A percentile compares a stretch with the other conserved stretches of the same genome.
Evolutionary conservation across 148 eudicot species (phyloP).

Genomic region (Agrostemma githago): DNA sequence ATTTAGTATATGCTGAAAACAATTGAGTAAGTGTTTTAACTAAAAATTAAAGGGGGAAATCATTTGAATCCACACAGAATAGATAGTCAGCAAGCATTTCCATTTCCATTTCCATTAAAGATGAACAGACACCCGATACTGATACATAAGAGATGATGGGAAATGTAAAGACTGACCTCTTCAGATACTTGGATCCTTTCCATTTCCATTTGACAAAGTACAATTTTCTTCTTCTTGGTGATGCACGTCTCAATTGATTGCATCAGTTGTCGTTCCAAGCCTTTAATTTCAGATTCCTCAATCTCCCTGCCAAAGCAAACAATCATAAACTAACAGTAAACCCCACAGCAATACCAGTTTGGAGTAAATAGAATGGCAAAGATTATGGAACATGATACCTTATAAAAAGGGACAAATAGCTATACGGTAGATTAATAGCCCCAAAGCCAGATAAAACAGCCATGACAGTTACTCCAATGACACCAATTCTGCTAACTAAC

Average conservation of each 20-base stretch:
- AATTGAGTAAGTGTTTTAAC: not conserved
- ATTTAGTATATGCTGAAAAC: not conserved
- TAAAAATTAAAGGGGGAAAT: no score
- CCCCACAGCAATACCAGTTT: not conserved
- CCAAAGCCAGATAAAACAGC: constrained; percentile 97
- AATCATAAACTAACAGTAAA: not conserved
- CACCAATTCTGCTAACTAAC: constrained; percentile 97
- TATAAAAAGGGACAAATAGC: constrained; percentile 91
- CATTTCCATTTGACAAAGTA: constrained; percentile 83
- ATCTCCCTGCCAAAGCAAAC: constrained; percentile 61
- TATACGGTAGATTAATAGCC: constrained; percentile 96
- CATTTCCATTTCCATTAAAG: no score
- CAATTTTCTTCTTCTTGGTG: constrained; percentile 83
- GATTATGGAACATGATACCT: constrained; percentile 36
- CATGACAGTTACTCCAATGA: constrained; percentile 97
- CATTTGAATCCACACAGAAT: not conserved
- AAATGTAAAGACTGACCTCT: constrained; percentile 48
- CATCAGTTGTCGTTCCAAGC: constrained; percentile 90
- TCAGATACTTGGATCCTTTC: constrained; percentile 84
- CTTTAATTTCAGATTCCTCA: constrained; percentile 88
- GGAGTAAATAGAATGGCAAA: not conserved
- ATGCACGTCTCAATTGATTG: constrained; percentile 92
- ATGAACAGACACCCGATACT: not conserved
- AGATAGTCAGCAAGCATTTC: not conserved
- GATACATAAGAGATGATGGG: not conserved